phyloP scores from a whole-genome alignment of 1,284 basidiomycete genomes.

The Irpex lacteus region DNA sequence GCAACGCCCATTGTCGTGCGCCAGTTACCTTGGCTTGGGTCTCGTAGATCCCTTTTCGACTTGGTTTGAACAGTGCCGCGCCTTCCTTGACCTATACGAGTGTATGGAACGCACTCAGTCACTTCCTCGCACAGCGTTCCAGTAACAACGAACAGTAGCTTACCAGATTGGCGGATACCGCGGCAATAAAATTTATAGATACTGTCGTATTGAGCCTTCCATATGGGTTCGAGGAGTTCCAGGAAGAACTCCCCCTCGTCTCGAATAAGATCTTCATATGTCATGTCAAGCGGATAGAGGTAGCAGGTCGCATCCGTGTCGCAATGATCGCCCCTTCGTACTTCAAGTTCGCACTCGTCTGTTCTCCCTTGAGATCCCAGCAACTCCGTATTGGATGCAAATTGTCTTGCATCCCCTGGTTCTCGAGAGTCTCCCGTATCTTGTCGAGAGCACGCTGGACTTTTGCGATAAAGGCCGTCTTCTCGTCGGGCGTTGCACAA shows the following conservation, averaged over 20 bases:
- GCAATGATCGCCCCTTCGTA: neutral
- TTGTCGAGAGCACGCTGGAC: slow-evolving; percentile 4
- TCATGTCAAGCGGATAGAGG: neutral
- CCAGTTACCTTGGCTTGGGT: too few relatives aligned
- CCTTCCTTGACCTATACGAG: too few relatives aligned
- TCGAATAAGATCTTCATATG: slow-evolving; percentile 6
- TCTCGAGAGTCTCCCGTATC: neutral
- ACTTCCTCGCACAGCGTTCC: too few relatives aligned
- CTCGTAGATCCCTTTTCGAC: too few relatives aligned
- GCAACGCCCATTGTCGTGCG: too few relatives aligned
- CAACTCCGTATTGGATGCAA: neutral
- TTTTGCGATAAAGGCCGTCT: neutral
- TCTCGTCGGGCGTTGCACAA: slow-evolving; percentile 6
- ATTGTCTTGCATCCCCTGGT: neutral
- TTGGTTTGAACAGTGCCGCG: too few relatives aligned
- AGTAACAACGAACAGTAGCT: neutral
- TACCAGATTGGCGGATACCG: neutral
- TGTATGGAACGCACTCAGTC: too few relatives aligned
- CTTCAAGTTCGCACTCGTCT: neutral
- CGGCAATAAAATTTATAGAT: slow-evolving; percentile 4
- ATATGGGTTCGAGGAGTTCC: slow-evolving; percentile 16
- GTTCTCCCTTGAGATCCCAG: neutral
- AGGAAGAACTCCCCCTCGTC: slow-evolving; percentile 9
- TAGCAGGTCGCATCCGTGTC: neutral
- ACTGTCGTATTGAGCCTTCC: slow-evolving; percentile 15